These are phyloP conservation scores for Phaseolus coccineus DNA, from an alignment of 331 rosid genomes.

Conservation along the genomic window DNA sequence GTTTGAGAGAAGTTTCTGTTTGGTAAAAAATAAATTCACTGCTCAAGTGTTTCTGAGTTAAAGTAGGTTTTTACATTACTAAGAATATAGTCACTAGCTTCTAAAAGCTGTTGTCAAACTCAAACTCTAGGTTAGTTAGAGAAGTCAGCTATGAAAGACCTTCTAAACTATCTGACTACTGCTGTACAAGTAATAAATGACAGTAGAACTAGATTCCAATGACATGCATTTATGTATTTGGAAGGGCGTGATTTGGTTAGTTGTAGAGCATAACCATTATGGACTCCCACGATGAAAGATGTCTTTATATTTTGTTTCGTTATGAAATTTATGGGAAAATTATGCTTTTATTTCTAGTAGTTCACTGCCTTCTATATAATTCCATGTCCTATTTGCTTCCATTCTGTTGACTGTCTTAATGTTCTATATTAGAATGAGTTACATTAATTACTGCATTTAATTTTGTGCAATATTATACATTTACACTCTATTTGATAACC, in stretches of 20 bases:
- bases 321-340: constrained; percentile 14
- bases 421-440: constrained; percentile 13
- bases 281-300: constrained; percentile 31
- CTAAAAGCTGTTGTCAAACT: no score
- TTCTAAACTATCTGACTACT: no score
- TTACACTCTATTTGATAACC: constrained; percentile 26
- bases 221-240: constrained; percentile 1
- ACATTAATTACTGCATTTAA: constrained; percentile 16
- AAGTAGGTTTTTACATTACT: no score
- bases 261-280: neutral
- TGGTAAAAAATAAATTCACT: no score
- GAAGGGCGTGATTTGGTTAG: constrained; percentile 27
- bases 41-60: no score
- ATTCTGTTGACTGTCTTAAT: constrained; percentile 8
- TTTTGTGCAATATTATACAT: neutral
- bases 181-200: no score
- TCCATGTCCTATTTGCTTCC: constrained; percentile 27
- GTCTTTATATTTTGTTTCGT: constrained; percentile 11
- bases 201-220: no score
- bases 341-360: constrained; percentile 9
- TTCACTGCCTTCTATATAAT: constrained; percentile 24
- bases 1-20: no score
- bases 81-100: no score
- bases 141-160: no score
- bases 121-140: no score